These are phyloP conservation scores for Alternaria arbusti DNA, from an alignment of 2,329 filamentous ascomycete genomes.

Conservation along the genomic window DNA sequence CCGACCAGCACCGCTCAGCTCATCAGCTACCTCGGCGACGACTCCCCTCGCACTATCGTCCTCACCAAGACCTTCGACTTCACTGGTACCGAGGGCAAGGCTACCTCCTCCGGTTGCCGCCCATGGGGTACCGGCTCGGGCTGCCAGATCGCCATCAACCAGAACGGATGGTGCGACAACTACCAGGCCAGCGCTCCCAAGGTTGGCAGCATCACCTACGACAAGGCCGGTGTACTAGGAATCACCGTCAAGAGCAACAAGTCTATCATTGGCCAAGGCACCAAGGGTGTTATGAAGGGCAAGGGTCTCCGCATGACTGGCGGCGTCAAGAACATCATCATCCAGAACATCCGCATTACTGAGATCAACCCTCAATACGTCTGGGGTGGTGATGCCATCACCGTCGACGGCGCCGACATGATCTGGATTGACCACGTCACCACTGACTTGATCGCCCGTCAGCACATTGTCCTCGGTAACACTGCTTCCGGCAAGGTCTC, in stretches of 20 bases:
- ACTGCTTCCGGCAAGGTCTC: constrained; percentile 62
- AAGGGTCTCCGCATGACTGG: constrained; percentile 59
- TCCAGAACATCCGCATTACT: constrained; percentile 54
- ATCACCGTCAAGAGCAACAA: constrained; percentile 65
- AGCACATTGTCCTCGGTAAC: constrained; percentile 66
- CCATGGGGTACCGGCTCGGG: constrained; percentile 58
- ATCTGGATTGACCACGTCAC: constrained; percentile 45
- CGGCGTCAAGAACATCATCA: constrained; percentile 61
- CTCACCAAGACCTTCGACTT: constrained; percentile 64
- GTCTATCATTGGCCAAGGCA: constrained; percentile 61
- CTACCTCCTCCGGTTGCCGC: constrained; percentile 62
- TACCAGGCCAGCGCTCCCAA: constrained; percentile 61
- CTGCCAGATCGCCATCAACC: constrained; percentile 66
- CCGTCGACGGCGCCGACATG: constrained; percentile 34
- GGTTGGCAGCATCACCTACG: constrained; percentile 53
- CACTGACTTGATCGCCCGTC: constrained; percentile 64
- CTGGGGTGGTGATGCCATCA: constrained; percentile 46
- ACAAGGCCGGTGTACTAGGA: constrained; percentile 60
- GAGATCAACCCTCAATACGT: constrained; percentile 46
- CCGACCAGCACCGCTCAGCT: constrained; percentile 55
- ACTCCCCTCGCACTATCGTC: constrained; percentile 62
- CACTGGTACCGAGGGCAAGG: constrained; percentile 61
- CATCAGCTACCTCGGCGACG: constrained; percentile 64
- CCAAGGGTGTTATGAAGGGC: constrained; percentile 62
- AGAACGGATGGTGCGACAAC: constrained; percentile 64